Conservation (phyloP, 2,329 filamentous ascomycete genomes). For the Dendryphion nanum region DNA sequence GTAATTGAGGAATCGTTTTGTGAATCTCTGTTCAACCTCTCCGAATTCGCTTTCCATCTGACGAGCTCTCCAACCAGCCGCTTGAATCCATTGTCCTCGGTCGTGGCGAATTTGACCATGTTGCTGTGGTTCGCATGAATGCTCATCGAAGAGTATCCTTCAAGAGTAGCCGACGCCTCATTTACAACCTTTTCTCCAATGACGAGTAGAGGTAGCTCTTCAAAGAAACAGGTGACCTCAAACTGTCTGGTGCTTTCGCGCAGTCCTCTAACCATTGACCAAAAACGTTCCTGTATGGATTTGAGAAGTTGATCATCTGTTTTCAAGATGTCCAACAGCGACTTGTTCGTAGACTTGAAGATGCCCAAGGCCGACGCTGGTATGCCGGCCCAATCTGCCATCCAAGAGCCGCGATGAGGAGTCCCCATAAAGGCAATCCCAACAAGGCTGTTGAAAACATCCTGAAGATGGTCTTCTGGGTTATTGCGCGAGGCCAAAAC, state of each 20-base stretch:
- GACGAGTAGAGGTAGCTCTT: background rate
- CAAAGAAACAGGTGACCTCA: background rate
- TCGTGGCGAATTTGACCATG: background rate
- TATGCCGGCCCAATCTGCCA: background rate
- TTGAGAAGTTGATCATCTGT: constrained; percentile 1
- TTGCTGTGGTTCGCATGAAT: background rate
- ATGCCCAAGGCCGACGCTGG: background rate
- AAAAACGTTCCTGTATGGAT: background rate
- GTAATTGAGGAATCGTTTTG: no score
- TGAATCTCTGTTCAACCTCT: no score
- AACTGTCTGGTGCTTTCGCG: background rate
- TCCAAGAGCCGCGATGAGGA: background rate
- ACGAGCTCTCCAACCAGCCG: background rate
- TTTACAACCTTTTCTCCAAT: background rate
- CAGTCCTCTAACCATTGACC: background rate
- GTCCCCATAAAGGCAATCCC: background rate
- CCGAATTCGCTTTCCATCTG: no score
- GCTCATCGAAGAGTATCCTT: background rate
- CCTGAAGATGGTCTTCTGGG: background rate
- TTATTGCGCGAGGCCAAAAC: background rate
- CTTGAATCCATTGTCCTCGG: background rate
- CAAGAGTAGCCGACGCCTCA: background rate
- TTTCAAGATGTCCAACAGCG: background rate
- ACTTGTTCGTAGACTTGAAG: background rate
- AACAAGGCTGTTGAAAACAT: background rate